Percentiles rank a stretch among this genome's conserved stretches.
These are phyloP conservation scores for Lojkania enalia DNA, from an alignment of 2,329 filamentous ascomycete species.

Conservation along the genomic window DNA sequence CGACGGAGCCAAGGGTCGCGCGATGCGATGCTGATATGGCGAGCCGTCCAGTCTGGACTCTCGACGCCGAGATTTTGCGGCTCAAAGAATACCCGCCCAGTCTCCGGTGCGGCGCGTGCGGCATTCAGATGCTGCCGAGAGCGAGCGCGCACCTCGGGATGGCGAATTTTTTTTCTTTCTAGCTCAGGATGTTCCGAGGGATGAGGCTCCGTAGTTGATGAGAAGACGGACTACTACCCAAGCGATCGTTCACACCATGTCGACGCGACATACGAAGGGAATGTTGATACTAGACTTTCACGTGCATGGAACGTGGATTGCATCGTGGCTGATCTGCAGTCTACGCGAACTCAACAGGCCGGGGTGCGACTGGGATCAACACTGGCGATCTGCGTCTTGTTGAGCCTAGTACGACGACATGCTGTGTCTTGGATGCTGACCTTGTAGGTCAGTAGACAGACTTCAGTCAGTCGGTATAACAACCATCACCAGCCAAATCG, in stretches of 20 bases:
- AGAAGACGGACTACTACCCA: background rate
- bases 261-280: background rate
- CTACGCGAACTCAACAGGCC: conserved; percentile 18
- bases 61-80: background rate
- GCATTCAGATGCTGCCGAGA: conserved; percentile 16
- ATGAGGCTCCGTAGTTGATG: background rate
- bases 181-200: background rate
- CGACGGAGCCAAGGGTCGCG: too few species aligned
- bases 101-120: background rate
- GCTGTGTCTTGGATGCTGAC: background rate
- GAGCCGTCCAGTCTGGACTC: background rate
- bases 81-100: background rate
- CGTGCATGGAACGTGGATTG: conserved; percentile 5
- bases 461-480: too few species aligned
- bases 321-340: conserved; percentile 9
- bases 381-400: conserved; percentile 13
- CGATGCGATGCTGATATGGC: too few species aligned
- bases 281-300: conserved; percentile 5
- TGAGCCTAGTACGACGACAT: conserved; percentile 15
- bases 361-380: conserved; percentile 1
- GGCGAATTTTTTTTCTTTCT: conserved; percentile 1
- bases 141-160: conserved; percentile 14
- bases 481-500: too few species aligned
- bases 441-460: too few species aligned
- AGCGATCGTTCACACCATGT: background rate